Conservation (phyloP, 257 asterid species). For the Solanum neorickii region DNA sequence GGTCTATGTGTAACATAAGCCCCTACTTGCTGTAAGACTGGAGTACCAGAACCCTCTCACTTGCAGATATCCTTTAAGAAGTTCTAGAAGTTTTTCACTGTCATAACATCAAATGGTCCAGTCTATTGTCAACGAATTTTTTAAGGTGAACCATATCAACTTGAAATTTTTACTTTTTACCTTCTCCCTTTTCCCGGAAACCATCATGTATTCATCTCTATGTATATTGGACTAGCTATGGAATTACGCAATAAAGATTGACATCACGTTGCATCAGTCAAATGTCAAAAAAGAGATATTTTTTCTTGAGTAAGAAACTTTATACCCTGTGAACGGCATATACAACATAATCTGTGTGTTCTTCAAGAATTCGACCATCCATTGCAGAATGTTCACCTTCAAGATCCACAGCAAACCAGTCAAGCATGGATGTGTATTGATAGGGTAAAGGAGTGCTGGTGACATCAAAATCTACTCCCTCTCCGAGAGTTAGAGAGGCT, state of each 20-base stretch:
- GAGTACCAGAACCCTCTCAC: not conserved
- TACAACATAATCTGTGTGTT: slow-evolving; percentile 89
- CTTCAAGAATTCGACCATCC: slow-evolving; percentile 98
- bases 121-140: not conserved
- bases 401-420: slow-evolving; percentile 98
- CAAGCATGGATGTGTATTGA: slow-evolving; percentile 68
- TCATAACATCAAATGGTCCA: not conserved
- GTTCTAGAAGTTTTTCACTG: not conserved
- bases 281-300: slow-evolving; percentile 5
- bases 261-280: slow-evolving; percentile 5
- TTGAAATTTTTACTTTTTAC: not conserved
- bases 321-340: slow-evolving; percentile 96
- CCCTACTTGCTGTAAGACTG: not conserved
- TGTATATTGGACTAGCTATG: not conserved
- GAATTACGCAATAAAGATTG: not conserved
- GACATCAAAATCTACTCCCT: slow-evolving; percentile 33
- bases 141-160: not conserved
- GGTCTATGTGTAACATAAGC: not conserved
- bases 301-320: slow-evolving; percentile 26
- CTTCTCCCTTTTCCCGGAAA: not conserved
- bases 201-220: not conserved
- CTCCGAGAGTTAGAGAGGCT: slow-evolving; percentile 33
- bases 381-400: slow-evolving; percentile 99
- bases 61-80: not conserved
- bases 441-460: slow-evolving; percentile 44